A percentile compares a stretch with the other conserved stretches of the same genome.
Evolutionary conservation across 768 basidiomycete species (phyloP).

Genomic region (Exidia glandulosa): DNA sequence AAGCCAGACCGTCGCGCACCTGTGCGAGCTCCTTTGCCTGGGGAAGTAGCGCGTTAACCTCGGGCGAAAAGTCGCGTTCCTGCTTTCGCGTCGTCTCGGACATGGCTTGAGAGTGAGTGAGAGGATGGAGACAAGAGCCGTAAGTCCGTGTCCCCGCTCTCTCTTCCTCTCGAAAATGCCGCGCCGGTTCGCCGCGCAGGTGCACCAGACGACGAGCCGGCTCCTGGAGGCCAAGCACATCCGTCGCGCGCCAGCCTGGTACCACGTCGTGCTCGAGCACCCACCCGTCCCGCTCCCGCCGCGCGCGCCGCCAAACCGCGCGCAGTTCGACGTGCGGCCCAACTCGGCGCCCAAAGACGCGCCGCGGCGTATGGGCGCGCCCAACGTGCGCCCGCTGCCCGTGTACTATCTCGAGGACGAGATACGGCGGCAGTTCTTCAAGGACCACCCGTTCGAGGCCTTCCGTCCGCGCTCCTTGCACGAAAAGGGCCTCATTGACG

Average conservation of each 20-base stretch:
- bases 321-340: conserved; percentile 35
- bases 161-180: conserved; percentile 38
- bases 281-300: conserved; percentile 84
- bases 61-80: conserved; percentile 76
- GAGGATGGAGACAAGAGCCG: neutral
- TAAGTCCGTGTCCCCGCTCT: neutral
- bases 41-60: conserved; percentile 67
- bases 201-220: conserved; percentile 78
- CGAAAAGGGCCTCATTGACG: conserved; percentile 51
- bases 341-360: neutral
- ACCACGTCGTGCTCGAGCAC: conserved; percentile 69
- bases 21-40: conserved; percentile 58
- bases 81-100: conserved; percentile 59
- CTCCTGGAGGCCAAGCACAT: conserved; percentile 58
- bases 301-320: conserved; percentile 50
- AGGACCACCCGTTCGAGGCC: conserved; percentile 93
- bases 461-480: conserved; percentile 70
- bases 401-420: conserved; percentile 78
- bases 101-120: neutral
- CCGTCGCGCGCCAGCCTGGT: conserved; percentile 67
- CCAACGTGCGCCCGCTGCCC: conserved; percentile 32
- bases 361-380: conserved; percentile 6
- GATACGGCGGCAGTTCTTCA: conserved; percentile 83
- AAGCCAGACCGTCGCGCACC: conserved; percentile 33
- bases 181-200: conserved; percentile 73